These are phyloP conservation scores for Ganoderma sp. DNA, from an alignment of 1,284 basidiomycete species.

Conservation along the genomic window DNA sequence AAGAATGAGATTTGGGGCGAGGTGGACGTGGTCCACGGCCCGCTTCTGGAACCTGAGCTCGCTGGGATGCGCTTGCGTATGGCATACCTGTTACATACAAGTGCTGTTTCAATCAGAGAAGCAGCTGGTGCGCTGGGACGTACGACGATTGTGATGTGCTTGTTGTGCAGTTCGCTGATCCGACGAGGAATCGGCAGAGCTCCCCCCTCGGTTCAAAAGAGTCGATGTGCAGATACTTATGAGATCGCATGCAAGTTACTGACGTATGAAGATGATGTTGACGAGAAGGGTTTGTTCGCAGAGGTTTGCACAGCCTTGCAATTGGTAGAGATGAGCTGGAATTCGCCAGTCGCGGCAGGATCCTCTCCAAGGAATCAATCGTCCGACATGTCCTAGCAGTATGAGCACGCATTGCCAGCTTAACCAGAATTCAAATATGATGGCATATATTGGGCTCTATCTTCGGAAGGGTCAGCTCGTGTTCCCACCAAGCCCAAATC, in stretches of 20 bases:
- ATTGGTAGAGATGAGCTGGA: no score
- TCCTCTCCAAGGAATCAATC: neutral
- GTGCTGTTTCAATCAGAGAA: neutral
- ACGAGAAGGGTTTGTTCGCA: no score
- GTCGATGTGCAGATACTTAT: neutral
- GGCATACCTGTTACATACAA: neutral
- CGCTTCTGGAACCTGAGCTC: neutral
- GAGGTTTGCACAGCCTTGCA: no score
- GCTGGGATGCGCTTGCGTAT: neutral
- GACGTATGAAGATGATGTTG: no score
- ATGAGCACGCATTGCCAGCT: neutral
- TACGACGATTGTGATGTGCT: neutral
- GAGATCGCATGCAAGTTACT: no score
- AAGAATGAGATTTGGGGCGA: neutral
- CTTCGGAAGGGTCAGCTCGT: neutral
- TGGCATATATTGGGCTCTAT: neutral
- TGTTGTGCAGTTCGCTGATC: neutral
- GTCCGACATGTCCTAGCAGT: no score
- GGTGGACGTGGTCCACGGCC: neutral
- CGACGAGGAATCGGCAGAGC: neutral
- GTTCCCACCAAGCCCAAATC: neutral
- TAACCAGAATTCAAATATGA: neutral
- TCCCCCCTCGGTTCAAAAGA: neutral
- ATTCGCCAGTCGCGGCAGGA: no score
- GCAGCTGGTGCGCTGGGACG: neutral